Evolutionary conservation across 352 stramenopile genomes (phyloP).

Genomic region (Pythium sp.): DNA sequence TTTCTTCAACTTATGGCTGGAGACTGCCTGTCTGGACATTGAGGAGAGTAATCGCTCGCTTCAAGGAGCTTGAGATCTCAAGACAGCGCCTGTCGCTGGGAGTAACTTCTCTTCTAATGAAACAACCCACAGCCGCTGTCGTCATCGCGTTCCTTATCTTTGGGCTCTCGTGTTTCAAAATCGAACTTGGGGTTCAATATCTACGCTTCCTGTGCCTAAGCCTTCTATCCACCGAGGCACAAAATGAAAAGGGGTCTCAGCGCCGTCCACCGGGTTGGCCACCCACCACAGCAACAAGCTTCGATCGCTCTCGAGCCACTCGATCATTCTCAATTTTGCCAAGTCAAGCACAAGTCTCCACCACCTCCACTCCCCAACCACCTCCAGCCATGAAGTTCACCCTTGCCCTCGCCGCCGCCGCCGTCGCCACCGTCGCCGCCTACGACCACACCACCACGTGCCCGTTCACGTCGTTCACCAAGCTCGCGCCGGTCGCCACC

Average conservation of each 20-base stretch:
- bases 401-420: slow-evolving; percentile 5
- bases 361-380: background rate
- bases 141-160: background rate
- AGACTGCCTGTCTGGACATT: too few species aligned
- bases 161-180: background rate
- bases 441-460: slow-evolving; percentile 8
- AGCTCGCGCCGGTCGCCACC: background rate
- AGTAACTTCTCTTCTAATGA: background rate
- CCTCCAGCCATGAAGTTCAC: slow-evolving; percentile 10
- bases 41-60: background rate
- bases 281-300: background rate
- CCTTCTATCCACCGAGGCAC: background rate
- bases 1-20: too few species aligned
- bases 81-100: background rate
- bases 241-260: background rate
- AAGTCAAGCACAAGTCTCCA: slow-evolving; percentile 2
- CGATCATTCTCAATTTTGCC: background rate
- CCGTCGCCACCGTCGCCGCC: slow-evolving; percentile 7
- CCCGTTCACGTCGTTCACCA: slow-evolving; percentile 5
- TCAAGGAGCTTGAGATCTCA: background rate
- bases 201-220: background rate
- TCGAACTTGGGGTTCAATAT: background rate
- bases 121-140: background rate
- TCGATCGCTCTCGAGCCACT: background rate
- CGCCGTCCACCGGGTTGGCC: too few species aligned